Evolutionary conservation across 2,329 filamentous ascomycete species (phyloP).

Genomic region (Fusarium succisae): DNA sequence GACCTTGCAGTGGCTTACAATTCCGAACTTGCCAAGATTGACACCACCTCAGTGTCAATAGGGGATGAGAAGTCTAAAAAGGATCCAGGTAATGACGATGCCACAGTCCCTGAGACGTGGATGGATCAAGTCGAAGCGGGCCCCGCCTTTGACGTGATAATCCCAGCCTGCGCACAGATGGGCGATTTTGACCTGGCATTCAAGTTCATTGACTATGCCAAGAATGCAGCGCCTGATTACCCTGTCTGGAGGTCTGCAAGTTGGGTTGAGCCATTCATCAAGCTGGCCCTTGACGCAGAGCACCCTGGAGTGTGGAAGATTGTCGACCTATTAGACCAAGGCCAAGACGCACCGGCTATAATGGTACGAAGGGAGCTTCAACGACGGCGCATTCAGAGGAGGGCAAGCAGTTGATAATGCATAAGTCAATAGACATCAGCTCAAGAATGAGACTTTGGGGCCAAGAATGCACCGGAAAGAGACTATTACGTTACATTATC

Average conservation of each 20-base stretch:
- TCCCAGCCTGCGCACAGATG: slow-evolving; percentile 42
- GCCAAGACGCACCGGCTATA: slow-evolving; percentile 27
- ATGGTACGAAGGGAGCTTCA: slow-evolving; percentile 41
- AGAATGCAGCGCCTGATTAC: neutral
- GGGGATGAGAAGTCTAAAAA: neutral
- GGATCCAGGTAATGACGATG: slow-evolving; percentile 1
- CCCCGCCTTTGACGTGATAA: slow-evolving; percentile 40
- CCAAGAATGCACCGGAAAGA: neutral
- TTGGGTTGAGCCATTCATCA: slow-evolving; percentile 46
- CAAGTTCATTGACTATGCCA: slow-evolving; percentile 38
- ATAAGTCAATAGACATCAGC: neutral
- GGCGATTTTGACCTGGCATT: slow-evolving; percentile 49
- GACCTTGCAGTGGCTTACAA: slow-evolving; percentile 46
- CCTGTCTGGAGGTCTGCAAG: slow-evolving; percentile 15
- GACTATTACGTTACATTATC: neutral
- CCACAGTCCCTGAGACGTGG: slow-evolving; percentile 2
- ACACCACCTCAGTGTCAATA: neutral
- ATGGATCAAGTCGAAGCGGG: slow-evolving; percentile 15
- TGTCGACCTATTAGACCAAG: slow-evolving; percentile 42
- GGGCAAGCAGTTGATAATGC: neutral
- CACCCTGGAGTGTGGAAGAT: slow-evolving; percentile 48
- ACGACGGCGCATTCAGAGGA: slow-evolving; percentile 36
- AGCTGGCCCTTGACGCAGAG: slow-evolving; percentile 41
- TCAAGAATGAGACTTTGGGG: neutral
- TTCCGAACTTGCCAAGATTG: slow-evolving; percentile 26